phyloP scores from a whole-genome alignment of 306 rosid genomes.

The Leucaena leucocephala region DNA sequence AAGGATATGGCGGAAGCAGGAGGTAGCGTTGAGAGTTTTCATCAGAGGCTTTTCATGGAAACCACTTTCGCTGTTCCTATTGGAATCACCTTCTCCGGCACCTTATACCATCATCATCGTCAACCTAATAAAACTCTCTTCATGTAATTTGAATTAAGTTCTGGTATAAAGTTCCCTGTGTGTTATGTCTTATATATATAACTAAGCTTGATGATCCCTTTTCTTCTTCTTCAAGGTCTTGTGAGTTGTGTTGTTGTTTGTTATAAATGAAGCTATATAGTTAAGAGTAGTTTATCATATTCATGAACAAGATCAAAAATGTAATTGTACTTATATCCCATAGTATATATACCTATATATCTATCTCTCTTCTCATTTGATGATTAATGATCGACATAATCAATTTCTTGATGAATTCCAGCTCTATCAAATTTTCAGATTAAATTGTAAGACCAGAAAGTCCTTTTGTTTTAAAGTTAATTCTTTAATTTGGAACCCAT shows the following conservation, averaged over 20 bases:
- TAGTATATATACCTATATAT: too few relatives aligned
- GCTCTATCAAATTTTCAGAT: neutral
- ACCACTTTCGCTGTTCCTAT: constrained; percentile 62
- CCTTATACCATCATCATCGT: constrained; percentile 42
- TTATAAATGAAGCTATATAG: neutral
- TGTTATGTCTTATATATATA: neutral
- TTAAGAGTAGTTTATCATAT: neutral
- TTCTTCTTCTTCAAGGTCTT: neutral
- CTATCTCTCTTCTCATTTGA: too few relatives aligned
- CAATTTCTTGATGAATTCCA: neutral
- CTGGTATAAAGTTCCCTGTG: neutral
- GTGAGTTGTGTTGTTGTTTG: neutral
- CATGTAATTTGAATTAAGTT: constrained; percentile 21
- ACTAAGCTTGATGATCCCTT: neutral
- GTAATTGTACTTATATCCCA: neutral
- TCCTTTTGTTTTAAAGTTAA: neutral
- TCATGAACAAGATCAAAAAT: neutral
- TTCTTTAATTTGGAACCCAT: too few relatives aligned
- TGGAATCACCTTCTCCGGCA: constrained; percentile 50
- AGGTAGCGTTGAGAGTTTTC: constrained; percentile 53
- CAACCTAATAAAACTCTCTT: constrained; percentile 33
- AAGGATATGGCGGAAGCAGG: constrained; percentile 59
- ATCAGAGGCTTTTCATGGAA: constrained; percentile 62
- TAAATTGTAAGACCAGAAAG: neutral
- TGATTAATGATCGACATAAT: neutral